Conservation (phyloP, 345 rosid species). For the Bruguiera sexangula region DNA sequence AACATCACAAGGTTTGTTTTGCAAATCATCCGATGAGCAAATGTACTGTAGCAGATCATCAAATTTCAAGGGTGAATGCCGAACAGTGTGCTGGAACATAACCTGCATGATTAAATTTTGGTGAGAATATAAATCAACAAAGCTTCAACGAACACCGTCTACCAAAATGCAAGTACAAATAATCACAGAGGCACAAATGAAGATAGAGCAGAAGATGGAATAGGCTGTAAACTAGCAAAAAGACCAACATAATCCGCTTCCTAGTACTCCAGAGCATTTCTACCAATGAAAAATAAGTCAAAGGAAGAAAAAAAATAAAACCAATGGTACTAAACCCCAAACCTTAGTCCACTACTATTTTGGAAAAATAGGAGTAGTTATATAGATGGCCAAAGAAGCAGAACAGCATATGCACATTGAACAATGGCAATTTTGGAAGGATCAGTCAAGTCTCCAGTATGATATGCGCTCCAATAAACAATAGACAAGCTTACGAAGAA, state of each 20-base stretch:
- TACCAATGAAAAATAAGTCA: neutral
- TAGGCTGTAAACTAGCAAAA: neutral
- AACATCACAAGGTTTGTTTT: slow-evolving; percentile 44
- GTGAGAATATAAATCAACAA: slow-evolving; percentile 1
- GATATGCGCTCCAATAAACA: neutral
- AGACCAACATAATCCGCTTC: neutral
- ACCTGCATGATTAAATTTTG: slow-evolving; percentile 47
- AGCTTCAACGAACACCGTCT: neutral
- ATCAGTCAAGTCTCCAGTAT: neutral
- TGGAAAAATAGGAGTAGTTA: neutral
- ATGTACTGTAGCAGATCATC: slow-evolving; percentile 66
- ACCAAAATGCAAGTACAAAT: neutral
- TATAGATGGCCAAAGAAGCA: neutral
- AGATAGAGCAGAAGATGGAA: neutral
- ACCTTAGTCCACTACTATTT: neutral
- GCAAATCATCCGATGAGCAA: slow-evolving; percentile 43
- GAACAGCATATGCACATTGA: neutral
- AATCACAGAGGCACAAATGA: neutral
- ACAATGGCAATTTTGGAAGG: neutral
- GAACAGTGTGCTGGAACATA: slow-evolving; percentile 68
- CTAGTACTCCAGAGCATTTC: neutral
- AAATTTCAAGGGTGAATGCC: slow-evolving; percentile 72
- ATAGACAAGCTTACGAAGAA: neutral
- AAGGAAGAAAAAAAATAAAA: neutral
- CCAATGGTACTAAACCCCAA: neutral